phyloP scores from a whole-genome alignment of 352 stramenopile genomes.

The Globisporangium mamillatum region DNA sequence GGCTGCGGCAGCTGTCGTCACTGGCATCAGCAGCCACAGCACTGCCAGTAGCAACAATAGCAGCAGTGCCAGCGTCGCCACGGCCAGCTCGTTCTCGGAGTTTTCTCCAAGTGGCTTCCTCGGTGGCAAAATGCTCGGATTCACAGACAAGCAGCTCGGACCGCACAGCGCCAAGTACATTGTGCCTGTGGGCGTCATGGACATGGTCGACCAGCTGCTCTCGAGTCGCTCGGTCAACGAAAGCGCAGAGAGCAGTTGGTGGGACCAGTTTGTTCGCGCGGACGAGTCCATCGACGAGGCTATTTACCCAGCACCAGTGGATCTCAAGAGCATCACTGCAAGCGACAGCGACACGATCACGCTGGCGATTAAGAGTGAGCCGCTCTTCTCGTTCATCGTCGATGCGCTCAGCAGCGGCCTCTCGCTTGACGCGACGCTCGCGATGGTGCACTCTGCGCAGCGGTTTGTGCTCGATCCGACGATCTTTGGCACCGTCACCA shows the following conservation, averaged over 20 bases:
- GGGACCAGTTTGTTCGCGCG: conserved; percentile 33
- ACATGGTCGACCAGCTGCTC: conserved; percentile 43
- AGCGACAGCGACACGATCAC: conserved; percentile 13
- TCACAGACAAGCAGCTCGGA: conserved; percentile 14
- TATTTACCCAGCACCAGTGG: conserved; percentile 5
- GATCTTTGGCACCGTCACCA: conserved; percentile 15
- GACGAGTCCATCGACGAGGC: conserved; percentile 27
- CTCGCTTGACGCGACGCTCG: conserved; percentile 31
- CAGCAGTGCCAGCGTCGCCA: background rate
- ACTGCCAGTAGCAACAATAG: background rate
- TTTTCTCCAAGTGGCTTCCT: conserved; percentile 20
- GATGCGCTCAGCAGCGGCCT: conserved; percentile 25
- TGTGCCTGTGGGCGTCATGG: conserved; percentile 29
- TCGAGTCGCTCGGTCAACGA: conserved; percentile 15
- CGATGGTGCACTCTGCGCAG: conserved; percentile 33
- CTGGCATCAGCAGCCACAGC: background rate
- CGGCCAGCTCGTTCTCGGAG: conserved; percentile 2
- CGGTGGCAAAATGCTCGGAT: conserved; percentile 17
- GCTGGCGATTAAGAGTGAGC: conserved; percentile 32
- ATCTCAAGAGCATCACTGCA: conserved; percentile 14
- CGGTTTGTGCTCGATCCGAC: conserved; percentile 26
- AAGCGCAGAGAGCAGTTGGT: conserved; percentile 9
- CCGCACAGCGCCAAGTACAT: conserved; percentile 23
- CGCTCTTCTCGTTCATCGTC: conserved; percentile 33
- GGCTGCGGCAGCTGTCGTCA: background rate